Evolutionary conservation across 371 early-diverging fungal species (phyloP).

Genomic region (Mortierella sp.): DNA sequence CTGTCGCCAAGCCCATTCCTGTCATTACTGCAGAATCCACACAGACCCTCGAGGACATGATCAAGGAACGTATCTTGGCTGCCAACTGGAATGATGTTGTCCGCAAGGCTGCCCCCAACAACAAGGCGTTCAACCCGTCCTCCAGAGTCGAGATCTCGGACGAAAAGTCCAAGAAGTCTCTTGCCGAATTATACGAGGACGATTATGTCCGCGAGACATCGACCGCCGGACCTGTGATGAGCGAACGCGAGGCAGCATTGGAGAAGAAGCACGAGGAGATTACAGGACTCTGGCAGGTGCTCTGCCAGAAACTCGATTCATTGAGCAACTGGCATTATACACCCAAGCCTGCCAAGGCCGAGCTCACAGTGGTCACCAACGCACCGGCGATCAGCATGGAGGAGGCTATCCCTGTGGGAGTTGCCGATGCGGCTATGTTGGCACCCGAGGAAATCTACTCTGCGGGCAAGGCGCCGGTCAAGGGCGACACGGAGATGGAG

Average conservation of each 20-base stretch:
- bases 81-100: slow-evolving; percentile 93
- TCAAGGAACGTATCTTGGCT: slow-evolving; percentile 91
- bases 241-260: slow-evolving; percentile 81
- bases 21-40: slow-evolving; percentile 95
- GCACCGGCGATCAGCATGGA: slow-evolving; percentile 95
- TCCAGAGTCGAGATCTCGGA: slow-evolving; percentile 84
- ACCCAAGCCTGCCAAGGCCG: slow-evolving; percentile 81
- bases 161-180: slow-evolving; percentile 85
- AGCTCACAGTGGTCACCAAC: slow-evolving; percentile 83
- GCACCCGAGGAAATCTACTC: slow-evolving; percentile 91
- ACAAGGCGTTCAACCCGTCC: slow-evolving; percentile 84
- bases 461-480: slow-evolving; percentile 59
- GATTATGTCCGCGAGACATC: slow-evolving; percentile 82
- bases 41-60: slow-evolving; percentile 90
- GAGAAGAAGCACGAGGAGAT: slow-evolving; percentile 87
- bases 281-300: slow-evolving; percentile 74
- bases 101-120: slow-evolving; percentile 80
- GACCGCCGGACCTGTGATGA: slow-evolving; percentile 66
- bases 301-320: slow-evolving; percentile 90
- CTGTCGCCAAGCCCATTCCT: slow-evolving; percentile 84
- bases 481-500: slow-evolving; percentile 81
- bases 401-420: slow-evolving; percentile 92
- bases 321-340: slow-evolving; percentile 94
- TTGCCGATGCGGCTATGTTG: slow-evolving; percentile 84
- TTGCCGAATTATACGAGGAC: slow-evolving; percentile 94